Evolutionary conservation across 805 yeast species (phyloP).

Genomic region (Teunomyces panamensis): DNA sequence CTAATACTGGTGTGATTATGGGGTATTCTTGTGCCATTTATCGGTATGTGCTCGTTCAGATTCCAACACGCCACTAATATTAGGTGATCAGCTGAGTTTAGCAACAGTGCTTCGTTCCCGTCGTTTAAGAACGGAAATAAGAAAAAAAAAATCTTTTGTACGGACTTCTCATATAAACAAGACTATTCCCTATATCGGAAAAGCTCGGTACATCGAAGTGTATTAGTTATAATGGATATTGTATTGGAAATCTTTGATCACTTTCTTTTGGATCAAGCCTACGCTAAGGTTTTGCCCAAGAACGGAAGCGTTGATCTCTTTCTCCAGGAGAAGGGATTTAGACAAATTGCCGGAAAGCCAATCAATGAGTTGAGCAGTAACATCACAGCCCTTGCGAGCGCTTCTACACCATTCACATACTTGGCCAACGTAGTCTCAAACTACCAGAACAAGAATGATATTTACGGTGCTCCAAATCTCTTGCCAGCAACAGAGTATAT

Average conservation of each 20-base stretch:
- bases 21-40: background rate
- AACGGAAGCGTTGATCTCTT: conserved; percentile 39
- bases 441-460: conserved; percentile 35
- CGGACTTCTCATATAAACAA: conserved; percentile 1
- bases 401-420: conserved; percentile 14
- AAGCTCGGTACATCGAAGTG: background rate
- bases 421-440: conserved; percentile 13
- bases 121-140: conserved; percentile 4
- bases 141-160: background rate
- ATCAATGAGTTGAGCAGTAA: background rate
- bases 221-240: conserved; percentile 69
- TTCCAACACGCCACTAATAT: conserved; percentile 2
- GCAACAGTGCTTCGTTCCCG: conserved; percentile 3
- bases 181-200: background rate
- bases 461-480: conserved; percentile 62
- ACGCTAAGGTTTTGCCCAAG: conserved; percentile 66
- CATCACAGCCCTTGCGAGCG: conserved; percentile 6
- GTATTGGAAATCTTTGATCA: conserved; percentile 80
- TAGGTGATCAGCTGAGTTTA: background rate
- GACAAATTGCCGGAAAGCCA: background rate
- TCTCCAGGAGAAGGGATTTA: conserved; percentile 9
- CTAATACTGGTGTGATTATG: conserved; percentile 1
- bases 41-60: background rate
- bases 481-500: conserved; percentile 57
- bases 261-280: conserved; percentile 67